Percentiles rank a stretch among this genome's conserved stretches.
Evolutionary conservation across 2,329 filamentous ascomycete genomes (phyloP).

Genomic region (Hypoxylon sp.): DNA sequence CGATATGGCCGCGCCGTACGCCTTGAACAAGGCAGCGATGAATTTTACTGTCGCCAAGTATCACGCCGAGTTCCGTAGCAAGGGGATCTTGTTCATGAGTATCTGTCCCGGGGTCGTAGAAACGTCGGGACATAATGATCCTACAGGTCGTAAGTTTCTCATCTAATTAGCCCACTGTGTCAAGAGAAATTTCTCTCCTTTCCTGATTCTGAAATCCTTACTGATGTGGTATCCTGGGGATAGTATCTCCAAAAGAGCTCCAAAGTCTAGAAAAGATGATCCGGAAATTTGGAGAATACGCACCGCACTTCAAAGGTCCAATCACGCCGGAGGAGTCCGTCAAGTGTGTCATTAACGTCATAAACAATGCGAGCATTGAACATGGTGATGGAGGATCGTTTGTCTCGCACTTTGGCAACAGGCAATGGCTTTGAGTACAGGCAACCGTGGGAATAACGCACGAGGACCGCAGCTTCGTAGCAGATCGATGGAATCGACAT

Average conservation of each 20-base stretch:
- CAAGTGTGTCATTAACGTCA: constrained; percentile 38
- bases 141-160: constrained; percentile 11
- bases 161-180: background rate
- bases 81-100: constrained; percentile 66
- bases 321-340: constrained; percentile 43
- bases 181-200: too few species aligned
- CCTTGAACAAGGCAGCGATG: constrained; percentile 53
- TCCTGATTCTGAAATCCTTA: background rate
- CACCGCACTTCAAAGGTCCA: constrained; percentile 47
- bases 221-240: constrained; percentile 31
- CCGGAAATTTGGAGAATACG: constrained; percentile 37
- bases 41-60: constrained; percentile 67
- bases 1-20: constrained; percentile 53
- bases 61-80: constrained; percentile 60
- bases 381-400: constrained; percentile 61
- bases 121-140: constrained; percentile 1
- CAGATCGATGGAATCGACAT: background rate
- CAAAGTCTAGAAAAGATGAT: constrained; percentile 24
- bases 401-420: constrained; percentile 66
- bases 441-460: background rate
- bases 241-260: constrained; percentile 15
- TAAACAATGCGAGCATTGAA: constrained; percentile 47
- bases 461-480: background rate
- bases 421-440: constrained; percentile 62
- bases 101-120: constrained; percentile 67